Evolutionary conservation across 2,329 filamentous ascomycete species (phyloP), one percentile per base, ranked within the genome.

Genomic region (Parastagonospora nodorum): DNA sequence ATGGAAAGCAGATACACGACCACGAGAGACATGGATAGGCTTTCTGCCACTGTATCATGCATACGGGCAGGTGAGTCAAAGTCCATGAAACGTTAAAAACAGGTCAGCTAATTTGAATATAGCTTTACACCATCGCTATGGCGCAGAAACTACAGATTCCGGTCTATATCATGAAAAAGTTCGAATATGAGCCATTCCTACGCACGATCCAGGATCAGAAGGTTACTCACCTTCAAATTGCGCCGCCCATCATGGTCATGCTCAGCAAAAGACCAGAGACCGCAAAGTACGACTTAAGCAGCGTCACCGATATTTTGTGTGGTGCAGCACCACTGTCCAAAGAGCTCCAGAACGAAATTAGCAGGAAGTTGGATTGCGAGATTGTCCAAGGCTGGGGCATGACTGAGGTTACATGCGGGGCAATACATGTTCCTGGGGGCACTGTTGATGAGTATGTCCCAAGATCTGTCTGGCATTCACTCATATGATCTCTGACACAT

Each of bases 1-100:
- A 7, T 76, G 73, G 53, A 73, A 61, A 27, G 73, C 72, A 8
- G 69, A 73, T 42, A 67, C 73, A 3, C 70, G 73, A 31, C 76
- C 76, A 16, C 64, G 68, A 8, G 81, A 82, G 58, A 72, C 79
- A 33, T 82, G 80, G 77, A 60, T 82, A 27, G 79, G 74, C 1
- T 77, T 77, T 48, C 56, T 77, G 6, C 75, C 75, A 0, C 55
- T 77, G 1, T 76, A 76, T 39, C 75, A 77, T 46, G 75, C 74
- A 1, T 84, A 82, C 54, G 80, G 80, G 4, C 74, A 77, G 47
- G 63, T 76, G 2, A 37, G 35, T 37, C 19, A 16, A 8, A 11
- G 19, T 37, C 8, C 19, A 4, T 2, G 19, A 16, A n/a, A 8
- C 35, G 14, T 16, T 16, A 2, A 37, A 37, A 10, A 8, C 15